Conservation (phyloP, 1,284 basidiomycete genomes). For the Sanguinoderma infundibulare region DNA sequence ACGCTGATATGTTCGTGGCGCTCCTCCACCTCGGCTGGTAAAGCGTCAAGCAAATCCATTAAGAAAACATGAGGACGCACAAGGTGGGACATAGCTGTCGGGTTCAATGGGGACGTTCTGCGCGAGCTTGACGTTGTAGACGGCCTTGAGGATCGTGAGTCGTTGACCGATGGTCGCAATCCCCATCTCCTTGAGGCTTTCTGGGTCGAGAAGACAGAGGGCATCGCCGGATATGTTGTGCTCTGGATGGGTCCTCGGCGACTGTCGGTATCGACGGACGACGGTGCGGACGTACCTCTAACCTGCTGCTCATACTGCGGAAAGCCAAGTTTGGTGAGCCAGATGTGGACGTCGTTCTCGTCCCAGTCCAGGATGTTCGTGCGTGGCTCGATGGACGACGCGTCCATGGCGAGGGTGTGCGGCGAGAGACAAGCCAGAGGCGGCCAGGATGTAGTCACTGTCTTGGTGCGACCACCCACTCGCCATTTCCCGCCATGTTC, state of each 20-base stretch:
- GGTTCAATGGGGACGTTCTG: constrained; percentile 84
- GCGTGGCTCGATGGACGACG: constrained; percentile 40
- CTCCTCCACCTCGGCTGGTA: constrained; percentile 71
- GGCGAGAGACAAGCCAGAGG: constrained; percentile 19
- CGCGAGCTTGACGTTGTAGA: constrained; percentile 86
- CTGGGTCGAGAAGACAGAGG: constrained; percentile 80
- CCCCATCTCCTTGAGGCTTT: constrained; percentile 84
- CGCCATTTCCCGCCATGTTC: constrained; percentile 9
- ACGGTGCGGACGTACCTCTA: constrained; percentile 51
- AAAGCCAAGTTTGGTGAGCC: constrained; percentile 76
- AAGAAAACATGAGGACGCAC: constrained; percentile 50
- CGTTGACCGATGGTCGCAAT: constrained; percentile 87
- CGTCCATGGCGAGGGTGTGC: constrained; percentile 38
- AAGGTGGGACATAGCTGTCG: constrained; percentile 90
- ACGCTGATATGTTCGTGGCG: constrained; percentile 62
- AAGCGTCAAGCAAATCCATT: constrained; percentile 6
- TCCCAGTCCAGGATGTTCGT: constrained; percentile 77
- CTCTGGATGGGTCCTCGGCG: constrained; percentile 45
- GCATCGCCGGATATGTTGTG: constrained; percentile 91
- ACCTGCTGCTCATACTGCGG: constrained; percentile 81
- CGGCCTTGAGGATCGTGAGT: constrained; percentile 85
- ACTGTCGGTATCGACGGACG: constrained; percentile 16
- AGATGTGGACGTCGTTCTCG: constrained; percentile 79
- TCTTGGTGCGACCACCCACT: constrained; percentile 25
- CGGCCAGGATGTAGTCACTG: constrained; percentile 16